Conservation (phyloP, 495 filamentous ascomycete genomes). For the Aspergillus sclerotiicarbonarius region DNA sequence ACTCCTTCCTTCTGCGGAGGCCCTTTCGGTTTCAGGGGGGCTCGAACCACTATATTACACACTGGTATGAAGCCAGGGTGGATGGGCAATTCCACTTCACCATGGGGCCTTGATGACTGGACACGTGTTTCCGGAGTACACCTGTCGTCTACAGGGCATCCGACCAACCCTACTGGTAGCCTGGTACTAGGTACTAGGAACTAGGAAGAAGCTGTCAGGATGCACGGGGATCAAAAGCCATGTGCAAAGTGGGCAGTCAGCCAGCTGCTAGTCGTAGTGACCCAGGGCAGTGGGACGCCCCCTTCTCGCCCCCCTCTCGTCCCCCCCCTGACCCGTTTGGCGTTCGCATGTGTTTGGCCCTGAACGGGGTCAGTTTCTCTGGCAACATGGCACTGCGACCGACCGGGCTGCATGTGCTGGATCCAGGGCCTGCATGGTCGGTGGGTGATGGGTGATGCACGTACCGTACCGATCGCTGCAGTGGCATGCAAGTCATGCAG, state of each 20-base stretch:
- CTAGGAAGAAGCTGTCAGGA: neutral
- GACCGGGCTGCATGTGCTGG: neutral
- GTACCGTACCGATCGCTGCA: neutral
- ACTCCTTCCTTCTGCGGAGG: too few relatives aligned
- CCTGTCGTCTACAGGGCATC: neutral
- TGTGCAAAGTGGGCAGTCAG: neutral
- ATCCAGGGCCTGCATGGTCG: neutral
- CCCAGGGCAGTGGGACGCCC: slow-evolving; percentile 10
- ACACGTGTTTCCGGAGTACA: neutral
- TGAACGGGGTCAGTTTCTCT: neutral
- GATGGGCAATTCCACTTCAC: too few relatives aligned
- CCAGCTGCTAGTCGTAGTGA: neutral
- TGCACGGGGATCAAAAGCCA: slow-evolving; percentile 2
- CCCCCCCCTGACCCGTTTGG: neutral
- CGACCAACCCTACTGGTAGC: neutral
- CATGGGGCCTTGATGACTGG: too few relatives aligned
- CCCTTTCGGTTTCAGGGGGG: too few relatives aligned
- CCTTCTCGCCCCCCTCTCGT: too few relatives aligned
- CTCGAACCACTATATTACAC: too few relatives aligned
- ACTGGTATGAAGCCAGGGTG: too few relatives aligned
- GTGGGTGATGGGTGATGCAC: neutral
- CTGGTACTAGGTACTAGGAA: too few relatives aligned
- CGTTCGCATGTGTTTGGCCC: neutral
- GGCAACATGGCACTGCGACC: neutral
- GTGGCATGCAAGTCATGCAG: neutral